These are phyloP conservation scores for Terana coerulea DNA, from an alignment of 768 basidiomycete species.

Conservation along the genomic window DNA sequence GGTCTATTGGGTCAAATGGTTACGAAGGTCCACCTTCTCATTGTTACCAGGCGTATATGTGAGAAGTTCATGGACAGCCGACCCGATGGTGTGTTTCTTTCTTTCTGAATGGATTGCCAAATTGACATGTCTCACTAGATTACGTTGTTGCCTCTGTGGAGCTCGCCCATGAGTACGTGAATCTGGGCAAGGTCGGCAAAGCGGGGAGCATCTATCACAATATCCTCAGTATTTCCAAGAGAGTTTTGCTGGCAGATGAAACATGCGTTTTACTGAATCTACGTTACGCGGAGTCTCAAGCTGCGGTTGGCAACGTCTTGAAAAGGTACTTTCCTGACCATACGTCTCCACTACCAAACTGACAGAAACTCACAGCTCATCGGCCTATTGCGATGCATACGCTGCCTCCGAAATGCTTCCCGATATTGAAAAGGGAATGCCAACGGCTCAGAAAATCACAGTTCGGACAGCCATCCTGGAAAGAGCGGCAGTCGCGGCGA, in stretches of 20 bases:
- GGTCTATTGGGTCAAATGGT: slow-evolving; percentile 67
- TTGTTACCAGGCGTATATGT: slow-evolving; percentile 57
- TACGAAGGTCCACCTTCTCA: slow-evolving; percentile 63
- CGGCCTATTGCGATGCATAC: slow-evolving; percentile 59
- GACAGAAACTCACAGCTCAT: slow-evolving; percentile 32
- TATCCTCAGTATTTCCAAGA: slow-evolving; percentile 42
- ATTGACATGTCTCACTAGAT: slow-evolving; percentile 33
- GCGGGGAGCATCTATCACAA: slow-evolving; percentile 66
- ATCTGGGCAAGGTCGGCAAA: slow-evolving; percentile 68
- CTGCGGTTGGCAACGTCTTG: slow-evolving; percentile 50
- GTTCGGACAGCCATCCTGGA: slow-evolving; percentile 58
- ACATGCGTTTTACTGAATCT: slow-evolving; percentile 53
- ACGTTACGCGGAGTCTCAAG: slow-evolving; percentile 63
- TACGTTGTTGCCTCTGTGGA: slow-evolving; percentile 63
- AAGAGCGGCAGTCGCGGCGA: slow-evolving; percentile 67
- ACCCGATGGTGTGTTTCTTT: slow-evolving; percentile 18
- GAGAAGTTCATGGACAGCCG: slow-evolving; percentile 38
- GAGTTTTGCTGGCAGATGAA: slow-evolving; percentile 45
- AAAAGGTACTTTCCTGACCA: slow-evolving; percentile 45
- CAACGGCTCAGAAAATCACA: slow-evolving; percentile 56
- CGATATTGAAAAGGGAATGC: slow-evolving; percentile 41
- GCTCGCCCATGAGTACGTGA: slow-evolving; percentile 76
- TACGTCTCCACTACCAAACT: not conserved
- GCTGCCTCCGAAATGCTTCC: slow-evolving; percentile 39
- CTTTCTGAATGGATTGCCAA: not conserved